Evolutionary conservation across 176 grass and related monocot genomes (phyloP).

Genomic region (Oryza longistaminata): DNA sequence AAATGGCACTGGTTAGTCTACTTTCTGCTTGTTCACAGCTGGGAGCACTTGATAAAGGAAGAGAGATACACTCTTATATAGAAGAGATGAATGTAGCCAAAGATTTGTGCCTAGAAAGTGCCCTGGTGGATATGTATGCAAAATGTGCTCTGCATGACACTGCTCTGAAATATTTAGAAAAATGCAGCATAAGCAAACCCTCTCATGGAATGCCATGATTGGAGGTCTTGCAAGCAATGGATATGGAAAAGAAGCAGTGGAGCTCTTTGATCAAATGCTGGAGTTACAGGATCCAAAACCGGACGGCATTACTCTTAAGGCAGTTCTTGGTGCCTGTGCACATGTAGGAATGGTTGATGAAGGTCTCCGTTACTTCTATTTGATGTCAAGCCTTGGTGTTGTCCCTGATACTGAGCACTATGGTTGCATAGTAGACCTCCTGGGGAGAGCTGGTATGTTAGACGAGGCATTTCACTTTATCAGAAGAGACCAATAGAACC

Average conservation of each 20-base stretch:
- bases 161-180: constrained; percentile 60
- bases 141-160: constrained; percentile 71
- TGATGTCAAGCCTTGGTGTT: constrained; percentile 45
- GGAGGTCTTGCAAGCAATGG: constrained; percentile 79
- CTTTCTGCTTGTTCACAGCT: constrained; percentile 79
- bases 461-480: constrained; percentile 72
- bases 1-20: constrained; percentile 77
- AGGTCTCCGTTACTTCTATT: constrained; percentile 63
- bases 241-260: constrained; percentile 52
- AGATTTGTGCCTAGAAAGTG: constrained; percentile 61
- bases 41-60: constrained; percentile 75
- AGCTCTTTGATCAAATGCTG: constrained; percentile 65
- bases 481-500: constrained; percentile 60
- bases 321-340: constrained; percentile 66
- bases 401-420: constrained; percentile 70
- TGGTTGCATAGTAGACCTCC: constrained; percentile 81
- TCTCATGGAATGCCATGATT: constrained; percentile 83
- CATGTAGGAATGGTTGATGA: constrained; percentile 73
- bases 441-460: constrained; percentile 67
- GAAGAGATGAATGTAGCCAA: constrained; percentile 59
- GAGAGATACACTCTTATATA: constrained; percentile 65
- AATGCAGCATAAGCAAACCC: constrained; percentile 53
- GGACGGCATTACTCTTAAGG: constrained; percentile 70
- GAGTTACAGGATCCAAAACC: constrained; percentile 52
- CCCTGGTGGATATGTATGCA: constrained; percentile 89